A percentile compares a stretch with the other conserved stretches of the same genome.
These are phyloP conservation scores for Linnemannia zychae DNA, from an alignment of 192 early-diverging fungal species.

Conservation along the genomic window DNA sequence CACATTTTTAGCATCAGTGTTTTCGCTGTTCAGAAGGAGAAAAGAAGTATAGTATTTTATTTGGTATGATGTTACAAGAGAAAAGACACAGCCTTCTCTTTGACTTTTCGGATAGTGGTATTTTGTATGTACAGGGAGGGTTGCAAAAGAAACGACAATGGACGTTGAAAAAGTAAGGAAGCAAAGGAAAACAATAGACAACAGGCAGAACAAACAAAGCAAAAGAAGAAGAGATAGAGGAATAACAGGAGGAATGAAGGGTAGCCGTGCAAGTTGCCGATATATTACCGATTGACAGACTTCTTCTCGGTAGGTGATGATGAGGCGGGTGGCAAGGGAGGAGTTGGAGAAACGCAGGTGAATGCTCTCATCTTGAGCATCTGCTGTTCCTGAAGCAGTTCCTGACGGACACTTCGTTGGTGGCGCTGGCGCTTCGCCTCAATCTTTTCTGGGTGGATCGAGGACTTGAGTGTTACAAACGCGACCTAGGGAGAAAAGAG, in stretches of 20 bases:
- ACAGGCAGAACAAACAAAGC: neutral
- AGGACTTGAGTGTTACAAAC: conserved; percentile 45
- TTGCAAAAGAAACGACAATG: neutral
- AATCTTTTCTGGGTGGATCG: conserved; percentile 48
- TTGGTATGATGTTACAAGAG: neutral
- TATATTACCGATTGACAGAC: neutral
- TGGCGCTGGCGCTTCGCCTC: conserved; percentile 43
- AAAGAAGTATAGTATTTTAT: neutral
- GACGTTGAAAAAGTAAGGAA: neutral
- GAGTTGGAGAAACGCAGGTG: conserved; percentile 27
- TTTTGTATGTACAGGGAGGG: neutral
- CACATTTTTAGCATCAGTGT: neutral
- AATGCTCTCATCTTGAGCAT: conserved; percentile 26
- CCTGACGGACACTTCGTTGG: conserved; percentile 31
- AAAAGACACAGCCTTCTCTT: neutral
- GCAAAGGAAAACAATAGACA: too few relatives aligned
- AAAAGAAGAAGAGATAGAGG: conserved; percentile 1
- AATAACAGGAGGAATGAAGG: neutral
- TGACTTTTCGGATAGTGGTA: neutral
- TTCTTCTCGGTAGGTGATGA: conserved; percentile 8
- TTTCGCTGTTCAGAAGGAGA: neutral
- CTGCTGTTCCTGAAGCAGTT: conserved; percentile 50
- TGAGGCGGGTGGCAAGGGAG: conserved; percentile 1
- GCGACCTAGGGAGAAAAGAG: conserved; percentile 19
- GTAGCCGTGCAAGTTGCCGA: too few relatives aligned